Conservation (phyloP, 1,284 basidiomycete genomes). For the Pseudozyma tsukubaensis region DNA sequence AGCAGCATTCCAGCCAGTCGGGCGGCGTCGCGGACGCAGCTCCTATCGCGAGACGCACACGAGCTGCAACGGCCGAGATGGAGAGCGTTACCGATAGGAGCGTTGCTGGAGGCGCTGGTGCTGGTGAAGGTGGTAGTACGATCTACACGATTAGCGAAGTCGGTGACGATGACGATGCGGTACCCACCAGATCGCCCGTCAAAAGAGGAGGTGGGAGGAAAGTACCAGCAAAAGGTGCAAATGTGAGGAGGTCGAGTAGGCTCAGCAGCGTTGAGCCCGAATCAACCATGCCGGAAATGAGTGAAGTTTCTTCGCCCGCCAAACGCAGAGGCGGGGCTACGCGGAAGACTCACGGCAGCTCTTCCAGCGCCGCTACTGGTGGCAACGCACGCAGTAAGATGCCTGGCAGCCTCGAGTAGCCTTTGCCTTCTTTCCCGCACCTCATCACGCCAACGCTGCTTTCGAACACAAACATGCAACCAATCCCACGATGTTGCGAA, state of each 20-base stretch:
- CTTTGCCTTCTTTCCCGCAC: not conserved
- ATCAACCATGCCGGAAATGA: slow-evolving; percentile 1
- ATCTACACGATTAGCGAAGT: slow-evolving; percentile 49
- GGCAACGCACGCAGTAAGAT: slow-evolving; percentile 14
- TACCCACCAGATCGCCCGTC: not conserved
- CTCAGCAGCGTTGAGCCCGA: slow-evolving; percentile 41
- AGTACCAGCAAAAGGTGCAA: not conserved
- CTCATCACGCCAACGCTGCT: not conserved
- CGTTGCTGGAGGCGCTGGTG: not conserved
- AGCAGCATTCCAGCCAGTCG: slow-evolving; percentile 19
- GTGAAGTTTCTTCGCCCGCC: slow-evolving; percentile 14
- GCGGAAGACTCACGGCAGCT: not conserved
- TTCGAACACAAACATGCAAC: not conserved
- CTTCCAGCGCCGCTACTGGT: not conserved
- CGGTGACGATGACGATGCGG: slow-evolving; percentile 20
- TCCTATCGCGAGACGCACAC: slow-evolving; percentile 41
- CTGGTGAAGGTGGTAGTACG: slow-evolving; percentile 28
- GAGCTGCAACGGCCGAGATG: slow-evolving; percentile 44
- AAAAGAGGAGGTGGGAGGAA: slow-evolving; percentile 8
- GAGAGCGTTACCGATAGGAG: slow-evolving; percentile 29
- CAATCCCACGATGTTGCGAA: no score
- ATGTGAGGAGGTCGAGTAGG: slow-evolving; percentile 36
- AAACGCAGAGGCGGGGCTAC: slow-evolving; percentile 15
- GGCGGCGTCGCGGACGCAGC: slow-evolving; percentile 7
- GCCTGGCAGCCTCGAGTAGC: slow-evolving; percentile 40